Base-by-base conservation (phyloP, 164 flowering plant species). In the Vitis cinerea region DNA sequence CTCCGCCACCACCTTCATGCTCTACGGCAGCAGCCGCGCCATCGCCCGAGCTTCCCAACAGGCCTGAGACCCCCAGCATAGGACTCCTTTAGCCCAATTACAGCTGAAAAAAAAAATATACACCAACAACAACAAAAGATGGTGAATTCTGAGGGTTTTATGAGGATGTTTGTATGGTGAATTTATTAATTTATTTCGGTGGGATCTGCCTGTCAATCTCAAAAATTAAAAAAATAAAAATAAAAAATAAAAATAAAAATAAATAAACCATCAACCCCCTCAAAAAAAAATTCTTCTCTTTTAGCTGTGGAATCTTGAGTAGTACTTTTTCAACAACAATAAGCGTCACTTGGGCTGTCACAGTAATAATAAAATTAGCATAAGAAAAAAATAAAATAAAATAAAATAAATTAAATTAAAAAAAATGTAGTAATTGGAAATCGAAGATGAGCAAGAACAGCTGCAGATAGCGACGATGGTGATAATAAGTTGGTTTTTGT, bases 401-500 rank as follows among this genome's bases (percentile, higher is more conserved):
- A 64, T 4, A 49, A 54, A 49, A 16, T 10, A 56, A 9, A 8
- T 0, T 58, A 1, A 64, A 63, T 30, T 48, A 50, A 4, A 70
- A 19, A 4, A 12, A 4, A 16, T n/a, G 63, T 10, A 62, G 65
- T 16, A 50, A 73, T 61, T 66, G 50, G 31, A 73, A 61, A 60
- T 29, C 65, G 67, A 77, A 47, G 53, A 65, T 49, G 60, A 56
- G 14, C 19, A 56, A 58, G 59, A 78, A 79, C 81, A 85, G 88
- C 82, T 81, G 87, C 86, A 80, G 82, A 86, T 54, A 72, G 72
- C 71, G 91, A 86, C 89, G 89, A 83, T 75, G 69, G 81, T 74
- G 88, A 87, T 83, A 78, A 83, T 78, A 84, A 87, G 80, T 82
- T 82, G 81, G 83, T 85, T 86, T 83, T 84, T 81, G 87, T 82